phyloP scores from a whole-genome alignment of 805 yeast species.

The Metschnikowia bowlesiae region DNA sequence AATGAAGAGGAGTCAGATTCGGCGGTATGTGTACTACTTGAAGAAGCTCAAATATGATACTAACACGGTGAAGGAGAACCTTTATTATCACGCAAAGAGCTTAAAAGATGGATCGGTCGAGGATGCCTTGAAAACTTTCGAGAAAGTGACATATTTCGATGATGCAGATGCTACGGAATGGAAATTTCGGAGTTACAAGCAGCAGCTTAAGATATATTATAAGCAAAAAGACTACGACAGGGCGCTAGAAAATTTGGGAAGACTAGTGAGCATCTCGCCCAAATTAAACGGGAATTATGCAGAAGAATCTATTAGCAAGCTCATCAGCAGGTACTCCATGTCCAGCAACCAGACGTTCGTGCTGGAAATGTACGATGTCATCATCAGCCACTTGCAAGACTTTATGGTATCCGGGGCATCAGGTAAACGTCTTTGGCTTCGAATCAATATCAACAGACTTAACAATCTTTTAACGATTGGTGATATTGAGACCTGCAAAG shows the following conservation, averaged over 20 bases:
- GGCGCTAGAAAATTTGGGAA: constrained; percentile 21
- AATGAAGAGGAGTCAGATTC: constrained; percentile 15
- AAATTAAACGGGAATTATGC: constrained; percentile 32
- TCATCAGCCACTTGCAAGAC: constrained; percentile 23
- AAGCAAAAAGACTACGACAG: constrained; percentile 19
- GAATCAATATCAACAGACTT: constrained; percentile 43
- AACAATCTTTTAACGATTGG: constrained; percentile 31
- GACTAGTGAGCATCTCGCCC: constrained; percentile 22
- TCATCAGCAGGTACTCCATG: constrained; percentile 30
- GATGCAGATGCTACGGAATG: constrained; percentile 25
- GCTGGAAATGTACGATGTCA: constrained; percentile 26
- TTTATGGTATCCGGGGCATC: constrained; percentile 16
- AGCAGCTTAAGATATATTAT: constrained; percentile 35
- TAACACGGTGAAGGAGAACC: constrained; percentile 24
- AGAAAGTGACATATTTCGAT: constrained; percentile 17
- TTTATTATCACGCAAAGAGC: constrained; percentile 36
- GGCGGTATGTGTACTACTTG: constrained; percentile 8
- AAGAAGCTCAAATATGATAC: constrained; percentile 3
- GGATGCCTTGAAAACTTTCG: constrained; percentile 11
- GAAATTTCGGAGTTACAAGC: constrained; percentile 39
- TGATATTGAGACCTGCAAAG: constrained; percentile 29
- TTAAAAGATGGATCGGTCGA: constrained; percentile 27
- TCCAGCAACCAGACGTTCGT: constrained; percentile 26
- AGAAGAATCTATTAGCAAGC: constrained; percentile 37
- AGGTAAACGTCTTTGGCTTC: constrained; percentile 40